Conservation (phyloP, 805 yeast genomes). For the Yarrowia sp. region DNA sequence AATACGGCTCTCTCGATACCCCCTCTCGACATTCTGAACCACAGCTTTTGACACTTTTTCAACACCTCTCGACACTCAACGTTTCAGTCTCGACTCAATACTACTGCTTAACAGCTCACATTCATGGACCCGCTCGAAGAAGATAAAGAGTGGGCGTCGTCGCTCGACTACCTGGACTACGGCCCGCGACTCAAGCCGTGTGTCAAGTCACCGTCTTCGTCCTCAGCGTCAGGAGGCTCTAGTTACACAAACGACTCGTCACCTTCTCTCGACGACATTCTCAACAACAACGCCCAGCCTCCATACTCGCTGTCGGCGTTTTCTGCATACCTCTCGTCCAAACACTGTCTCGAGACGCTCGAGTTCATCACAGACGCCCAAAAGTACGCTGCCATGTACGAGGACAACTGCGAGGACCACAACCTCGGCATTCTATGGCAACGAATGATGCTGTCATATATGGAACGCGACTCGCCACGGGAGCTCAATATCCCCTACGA, state of each 20-base stretch:
- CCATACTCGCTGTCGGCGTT: conserved; percentile 48
- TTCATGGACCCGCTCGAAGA: conserved; percentile 25
- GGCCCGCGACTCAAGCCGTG: conserved; percentile 34
- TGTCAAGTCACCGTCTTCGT: conserved; percentile 13
- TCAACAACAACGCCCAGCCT: conserved; percentile 43
- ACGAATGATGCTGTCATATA: conserved; percentile 46
- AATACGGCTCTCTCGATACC: too few relatives aligned
- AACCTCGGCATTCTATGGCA: conserved; percentile 44
- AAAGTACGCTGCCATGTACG: conserved; percentile 42
- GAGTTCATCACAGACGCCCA: conserved; percentile 48
- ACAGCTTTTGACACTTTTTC: too few relatives aligned
- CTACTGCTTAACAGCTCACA: too few relatives aligned
- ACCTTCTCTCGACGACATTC: conserved; percentile 48
- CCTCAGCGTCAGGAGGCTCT: conserved; percentile 18
- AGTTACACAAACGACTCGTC: conserved; percentile 28
- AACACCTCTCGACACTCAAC: too few relatives aligned
- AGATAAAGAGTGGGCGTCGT: conserved; percentile 29
- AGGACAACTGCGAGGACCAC: conserved; percentile 5
- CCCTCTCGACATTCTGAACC: too few relatives aligned
- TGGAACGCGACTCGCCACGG: conserved; percentile 44
- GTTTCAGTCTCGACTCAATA: too few relatives aligned
- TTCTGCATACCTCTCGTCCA: conserved; percentile 46
- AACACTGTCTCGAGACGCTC: conserved; percentile 48
- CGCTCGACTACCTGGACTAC: conserved; percentile 29
- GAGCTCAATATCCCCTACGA: conserved; percentile 48